A percentile compares a stretch with the other conserved stretches of the same genome.
phyloP scores from a whole-genome alignment of 2,329 filamentous ascomycete species.

The Fusarium burgessii region DNA sequence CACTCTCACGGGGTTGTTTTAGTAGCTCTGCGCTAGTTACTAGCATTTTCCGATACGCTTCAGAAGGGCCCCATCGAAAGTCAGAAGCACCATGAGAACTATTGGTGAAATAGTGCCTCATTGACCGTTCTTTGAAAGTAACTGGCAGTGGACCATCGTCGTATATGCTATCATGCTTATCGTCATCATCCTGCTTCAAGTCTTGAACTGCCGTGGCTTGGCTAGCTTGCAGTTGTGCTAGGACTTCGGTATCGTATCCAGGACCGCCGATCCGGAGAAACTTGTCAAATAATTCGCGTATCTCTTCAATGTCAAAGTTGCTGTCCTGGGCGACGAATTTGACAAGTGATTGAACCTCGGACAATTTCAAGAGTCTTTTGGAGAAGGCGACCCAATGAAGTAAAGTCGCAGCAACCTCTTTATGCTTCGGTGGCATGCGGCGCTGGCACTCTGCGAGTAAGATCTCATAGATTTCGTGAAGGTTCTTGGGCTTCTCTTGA shows the following conservation, averaged over 20 bases:
- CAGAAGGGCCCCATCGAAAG: conserved; percentile 26
- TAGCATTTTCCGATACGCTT: conserved; percentile 45
- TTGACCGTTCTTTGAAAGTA: conserved; percentile 48
- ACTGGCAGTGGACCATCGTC: conserved; percentile 45
- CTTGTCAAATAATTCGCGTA: conserved; percentile 42
- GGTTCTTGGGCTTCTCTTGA: conserved; percentile 38
- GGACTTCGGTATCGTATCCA: conserved; percentile 37
- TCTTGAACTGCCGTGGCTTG: conserved; percentile 28
- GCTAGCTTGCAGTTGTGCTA: conserved; percentile 8
- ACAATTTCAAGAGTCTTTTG: conserved; percentile 35
- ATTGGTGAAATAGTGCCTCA: conserved; percentile 45
- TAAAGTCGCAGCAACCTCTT: conserved; percentile 35
- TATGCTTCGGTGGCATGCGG: conserved; percentile 28
- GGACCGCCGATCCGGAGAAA: conserved; percentile 46
- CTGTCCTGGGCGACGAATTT: conserved; percentile 29
- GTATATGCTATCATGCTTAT: conserved; percentile 35
- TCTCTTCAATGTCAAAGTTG: conserved; percentile 45
- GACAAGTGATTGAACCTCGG: conserved; percentile 42
- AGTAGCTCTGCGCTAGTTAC: conserved; percentile 31
- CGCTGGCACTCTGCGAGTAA: conserved; percentile 45
- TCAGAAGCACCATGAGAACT: conserved; percentile 9
- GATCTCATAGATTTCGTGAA: conserved; percentile 46
- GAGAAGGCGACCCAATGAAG: conserved; percentile 49
- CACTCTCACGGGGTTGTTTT: background rate
- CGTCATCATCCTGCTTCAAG: conserved; percentile 28